These are phyloP conservation scores for Neofusicoccum ribis DNA, from an alignment of 2,329 filamentous ascomycete genomes.

Conservation along the genomic window DNA sequence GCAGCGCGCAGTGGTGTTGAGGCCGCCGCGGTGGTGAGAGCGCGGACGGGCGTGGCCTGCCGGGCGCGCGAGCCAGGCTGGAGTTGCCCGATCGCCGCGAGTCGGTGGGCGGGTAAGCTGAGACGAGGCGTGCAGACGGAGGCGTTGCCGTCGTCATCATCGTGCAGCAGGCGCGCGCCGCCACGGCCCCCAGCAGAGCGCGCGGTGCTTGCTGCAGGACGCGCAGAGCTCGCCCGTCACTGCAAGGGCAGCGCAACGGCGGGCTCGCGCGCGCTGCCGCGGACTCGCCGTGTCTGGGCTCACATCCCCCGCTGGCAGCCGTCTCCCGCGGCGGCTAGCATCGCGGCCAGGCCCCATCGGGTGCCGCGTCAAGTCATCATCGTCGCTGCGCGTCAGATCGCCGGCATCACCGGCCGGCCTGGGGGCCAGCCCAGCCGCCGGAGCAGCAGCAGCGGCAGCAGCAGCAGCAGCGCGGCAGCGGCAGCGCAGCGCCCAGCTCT, in stretches of 20 bases:
- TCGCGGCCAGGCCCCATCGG: background rate
- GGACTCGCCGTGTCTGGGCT: too few species aligned
- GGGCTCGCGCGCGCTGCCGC: too few species aligned
- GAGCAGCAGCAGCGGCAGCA: background rate
- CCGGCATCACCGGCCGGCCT: background rate
- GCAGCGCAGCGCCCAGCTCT: background rate
- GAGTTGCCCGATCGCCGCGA: background rate
- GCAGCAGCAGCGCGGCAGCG: background rate
- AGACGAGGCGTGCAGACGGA: background rate
- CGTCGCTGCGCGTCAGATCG: slow-evolving; percentile 1
- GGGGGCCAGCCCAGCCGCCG: background rate
- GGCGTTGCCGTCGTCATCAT: background rate
- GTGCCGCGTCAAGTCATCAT: background rate
- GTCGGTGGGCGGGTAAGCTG: background rate
- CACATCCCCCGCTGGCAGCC: background rate
- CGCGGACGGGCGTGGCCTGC: too few species aligned
- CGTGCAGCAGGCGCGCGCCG: background rate
- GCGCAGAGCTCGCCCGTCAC: too few species aligned
- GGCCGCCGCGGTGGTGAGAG: background rate
- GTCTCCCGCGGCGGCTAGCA: background rate
- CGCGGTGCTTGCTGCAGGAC: too few species aligned
- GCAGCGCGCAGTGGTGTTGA: background rate
- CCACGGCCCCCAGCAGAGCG: too few species aligned
- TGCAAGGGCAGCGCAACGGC: too few species aligned
- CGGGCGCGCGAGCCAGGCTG: background rate